Evolutionary conservation across 176 grass and related monocot species (phyloP).

Genomic region (Stipa capillata): DNA sequence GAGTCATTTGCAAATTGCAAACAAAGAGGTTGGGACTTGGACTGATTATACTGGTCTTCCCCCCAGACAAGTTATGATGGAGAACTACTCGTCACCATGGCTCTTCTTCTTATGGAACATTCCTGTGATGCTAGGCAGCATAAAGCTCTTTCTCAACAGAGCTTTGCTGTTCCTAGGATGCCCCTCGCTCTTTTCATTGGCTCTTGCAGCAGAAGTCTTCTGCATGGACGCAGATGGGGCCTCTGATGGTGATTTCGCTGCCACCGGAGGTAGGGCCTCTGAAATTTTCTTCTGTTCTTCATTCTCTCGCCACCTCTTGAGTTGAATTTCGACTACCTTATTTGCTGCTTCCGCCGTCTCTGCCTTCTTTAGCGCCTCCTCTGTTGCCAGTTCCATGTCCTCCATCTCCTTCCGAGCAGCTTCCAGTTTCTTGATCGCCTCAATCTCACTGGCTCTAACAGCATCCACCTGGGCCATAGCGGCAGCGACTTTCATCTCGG

Average conservation of each 20-base stretch:
- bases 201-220: constrained; percentile 2
- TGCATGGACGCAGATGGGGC: constrained; percentile 15
- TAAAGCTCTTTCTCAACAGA: constrained; percentile 48
- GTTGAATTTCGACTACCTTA: constrained; percentile 78
- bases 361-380: constrained; percentile 74
- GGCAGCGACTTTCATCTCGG: constrained; percentile 80
- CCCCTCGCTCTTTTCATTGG: constrained; percentile 32
- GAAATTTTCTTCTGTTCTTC: constrained; percentile 57
- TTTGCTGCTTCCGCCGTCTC: constrained; percentile 84
- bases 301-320: constrained; percentile 77
- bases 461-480: constrained; percentile 84
- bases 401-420: constrained; percentile 76
- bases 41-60: constrained; percentile 42
- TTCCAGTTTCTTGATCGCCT: constrained; percentile 75
- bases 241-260: constrained; percentile 19
- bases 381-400: constrained; percentile 69
- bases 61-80: constrained; percentile 33
- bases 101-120: constrained; percentile 80
- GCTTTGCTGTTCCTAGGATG: constrained; percentile 23
- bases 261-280: constrained; percentile 34
- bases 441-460: constrained; percentile 74
- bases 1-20: not conserved
- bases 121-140: constrained; percentile 43
- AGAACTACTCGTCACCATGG: constrained; percentile 41
- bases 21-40: not conserved